A percentile compares a stretch with the other conserved stretches of the same genome.
Evolutionary conservation across 345 rosid genomes (phyloP).

Genomic region (Erucastrum elatum): DNA sequence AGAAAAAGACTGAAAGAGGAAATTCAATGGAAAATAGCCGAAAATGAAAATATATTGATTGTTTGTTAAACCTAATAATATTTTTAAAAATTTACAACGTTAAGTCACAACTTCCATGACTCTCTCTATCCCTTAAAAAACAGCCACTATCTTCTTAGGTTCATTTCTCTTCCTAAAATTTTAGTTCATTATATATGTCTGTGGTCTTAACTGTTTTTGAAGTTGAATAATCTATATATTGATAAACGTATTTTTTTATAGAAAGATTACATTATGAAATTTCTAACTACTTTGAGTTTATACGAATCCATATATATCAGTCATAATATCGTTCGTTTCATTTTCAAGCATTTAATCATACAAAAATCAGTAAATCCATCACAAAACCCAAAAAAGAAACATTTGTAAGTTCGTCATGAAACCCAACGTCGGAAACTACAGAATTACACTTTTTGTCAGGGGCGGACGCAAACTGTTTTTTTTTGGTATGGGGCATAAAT

Average conservation of each 20-base stretch:
- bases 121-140: background rate
- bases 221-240: background rate
- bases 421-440: background rate
- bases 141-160: background rate
- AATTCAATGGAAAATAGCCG: constrained; percentile 9
- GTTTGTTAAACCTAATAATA: background rate
- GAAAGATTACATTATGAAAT: background rate
- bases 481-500: too few relatives aligned
- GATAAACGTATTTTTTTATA: background rate
- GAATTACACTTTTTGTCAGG: too few relatives aligned
- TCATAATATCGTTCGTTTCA: background rate
- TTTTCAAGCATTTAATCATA: background rate
- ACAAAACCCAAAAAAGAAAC: background rate
- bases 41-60: background rate
- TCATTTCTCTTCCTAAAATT: background rate
- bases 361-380: background rate
- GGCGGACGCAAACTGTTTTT: too few relatives aligned
- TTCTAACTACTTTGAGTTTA: background rate
- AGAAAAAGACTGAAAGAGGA: background rate
- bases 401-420: background rate
- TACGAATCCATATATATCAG: background rate
- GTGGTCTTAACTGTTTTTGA: background rate
- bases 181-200: background rate
- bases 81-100: background rate
- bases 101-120: background rate